These are phyloP conservation scores for Aspergillus biplanus DNA, from an alignment of 495 filamentous ascomycete species.

Conservation along the genomic window DNA sequence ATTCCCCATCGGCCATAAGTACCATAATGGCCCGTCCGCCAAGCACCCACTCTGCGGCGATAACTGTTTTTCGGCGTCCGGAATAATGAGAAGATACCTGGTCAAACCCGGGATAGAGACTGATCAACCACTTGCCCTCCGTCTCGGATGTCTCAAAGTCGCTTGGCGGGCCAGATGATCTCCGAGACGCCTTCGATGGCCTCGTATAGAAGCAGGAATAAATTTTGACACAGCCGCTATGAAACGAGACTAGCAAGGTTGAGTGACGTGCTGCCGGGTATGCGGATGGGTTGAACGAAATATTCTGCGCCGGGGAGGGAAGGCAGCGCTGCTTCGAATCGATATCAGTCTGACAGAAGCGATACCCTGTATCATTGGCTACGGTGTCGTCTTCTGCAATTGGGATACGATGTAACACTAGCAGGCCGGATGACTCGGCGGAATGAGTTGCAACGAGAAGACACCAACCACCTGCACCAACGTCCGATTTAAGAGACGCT, in stretches of 20 bases:
- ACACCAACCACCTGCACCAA: constrained; percentile 47
- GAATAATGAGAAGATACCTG: constrained; percentile 35
- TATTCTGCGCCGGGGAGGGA: constrained; percentile 62
- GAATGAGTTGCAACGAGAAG: constrained; percentile 66
- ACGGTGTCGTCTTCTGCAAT: constrained; percentile 39
- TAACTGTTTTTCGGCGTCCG: constrained; percentile 68
- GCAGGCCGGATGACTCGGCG: constrained; percentile 64
- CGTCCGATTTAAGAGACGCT: constrained; percentile 13
- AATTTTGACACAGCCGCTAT: constrained; percentile 70
- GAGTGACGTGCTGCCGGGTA: constrained; percentile 61
- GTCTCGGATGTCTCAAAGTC: constrained; percentile 39
- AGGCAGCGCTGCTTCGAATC: constrained; percentile 67
- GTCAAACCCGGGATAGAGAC: constrained; percentile 70
- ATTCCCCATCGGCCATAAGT: constrained; percentile 82
- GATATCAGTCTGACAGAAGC: constrained; percentile 45
- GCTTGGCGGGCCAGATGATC: constrained; percentile 31
- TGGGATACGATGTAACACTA: constrained; percentile 59
- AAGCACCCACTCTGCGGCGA: constrained; percentile 85
- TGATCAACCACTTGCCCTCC: constrained; percentile 64
- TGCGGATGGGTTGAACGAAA: constrained; percentile 74
- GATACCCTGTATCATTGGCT: constrained; percentile 29
- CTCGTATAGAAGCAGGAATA: constrained; percentile 53
- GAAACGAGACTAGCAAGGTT: constrained; percentile 67
- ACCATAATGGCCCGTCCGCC: constrained; percentile 76
- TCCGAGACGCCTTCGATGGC: constrained; percentile 30